These are phyloP conservation scores for Malus sylvestris DNA, from an alignment of 306 rosid species.

Conservation along the genomic window DNA sequence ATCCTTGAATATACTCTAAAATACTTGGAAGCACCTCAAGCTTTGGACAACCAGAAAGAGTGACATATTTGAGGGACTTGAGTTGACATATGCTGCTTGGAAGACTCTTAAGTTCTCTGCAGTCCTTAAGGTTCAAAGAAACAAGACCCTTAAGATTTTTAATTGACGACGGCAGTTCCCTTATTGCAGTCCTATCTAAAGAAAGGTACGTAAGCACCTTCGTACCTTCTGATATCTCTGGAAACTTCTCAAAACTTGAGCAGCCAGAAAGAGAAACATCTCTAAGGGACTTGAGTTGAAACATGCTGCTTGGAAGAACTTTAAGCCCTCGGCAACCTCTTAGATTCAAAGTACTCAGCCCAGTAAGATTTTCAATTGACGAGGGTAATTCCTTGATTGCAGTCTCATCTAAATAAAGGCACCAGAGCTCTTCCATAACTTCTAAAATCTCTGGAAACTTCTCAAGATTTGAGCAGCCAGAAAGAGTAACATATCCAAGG, in stretches of 20 bases:
- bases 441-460: neutral
- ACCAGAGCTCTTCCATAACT: neutral
- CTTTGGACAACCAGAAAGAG: neutral
- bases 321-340: neutral
- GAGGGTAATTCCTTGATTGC: accelerated
- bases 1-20: too few species aligned
- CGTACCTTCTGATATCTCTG: neutral
- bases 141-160: neutral
- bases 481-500: neutral
- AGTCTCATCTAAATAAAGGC: neutral
- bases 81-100: neutral
- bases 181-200: neutral
- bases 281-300: neutral
- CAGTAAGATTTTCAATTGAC: neutral
- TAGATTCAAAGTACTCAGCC: neutral
- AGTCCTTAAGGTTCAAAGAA: neutral
- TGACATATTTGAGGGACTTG: neutral
- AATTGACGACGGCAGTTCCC: neutral
- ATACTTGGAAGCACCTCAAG: neutral
- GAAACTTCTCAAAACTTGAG: neutral
- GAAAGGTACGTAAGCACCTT: neutral
- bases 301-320: conserved; percentile 1
- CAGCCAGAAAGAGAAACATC: neutral
- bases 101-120: neutral
- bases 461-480: too few species aligned